Base-by-base conservation (phyloP, 164 flowering plant genomes). In the Aristolochia californica region DNA sequence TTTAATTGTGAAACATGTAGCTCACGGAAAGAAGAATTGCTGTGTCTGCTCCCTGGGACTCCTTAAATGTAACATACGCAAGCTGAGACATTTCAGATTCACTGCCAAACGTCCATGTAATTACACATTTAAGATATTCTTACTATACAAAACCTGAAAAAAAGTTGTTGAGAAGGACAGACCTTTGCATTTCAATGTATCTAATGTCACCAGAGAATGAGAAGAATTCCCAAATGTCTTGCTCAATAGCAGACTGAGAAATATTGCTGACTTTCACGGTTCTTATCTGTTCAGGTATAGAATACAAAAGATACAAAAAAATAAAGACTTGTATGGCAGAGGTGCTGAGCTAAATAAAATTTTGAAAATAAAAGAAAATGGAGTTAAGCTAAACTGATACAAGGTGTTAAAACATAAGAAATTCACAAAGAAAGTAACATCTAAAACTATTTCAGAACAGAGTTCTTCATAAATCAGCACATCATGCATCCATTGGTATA, bases 131-230 rank as follows among this genome's bases (percentile, higher is more conserved):
- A 45, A 12, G 28, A 54, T 5, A 45, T 5, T 28, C 54, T 62
- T n/a, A 16, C 55, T n/a, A n/a, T n/a, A 43, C 10, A 45, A 28
- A 45, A 30, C 11, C 16, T n/a, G n/a, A 5, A 30, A 38, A n/a
- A n/a, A 17, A 9, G 25, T 16, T 27, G 28, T n/a, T 30, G n/a
- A 48, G 52, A 56, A 17, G 25, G 54, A 57, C n/a, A 26, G 43
- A 86, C 91, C 87, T 80, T 14, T 63, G 67, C 78, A 87, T 66
- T 71, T 87, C 87, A 57, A 85, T 74, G 72, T 74, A 78, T 66
- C 73, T 77, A 66, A 87, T 80, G 4, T 80, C 83, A 47, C 96
- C 91, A 52, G 96, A 83, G 66, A 87, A 87, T 53, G 89, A 87
- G 66, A 87, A 87, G 78, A 87, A 87, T 60, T 87, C 96, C 65